These are phyloP conservation scores for Coprinellus aureogranulatus DNA, from an alignment of 768 basidiomycete species.

Conservation along the genomic window DNA sequence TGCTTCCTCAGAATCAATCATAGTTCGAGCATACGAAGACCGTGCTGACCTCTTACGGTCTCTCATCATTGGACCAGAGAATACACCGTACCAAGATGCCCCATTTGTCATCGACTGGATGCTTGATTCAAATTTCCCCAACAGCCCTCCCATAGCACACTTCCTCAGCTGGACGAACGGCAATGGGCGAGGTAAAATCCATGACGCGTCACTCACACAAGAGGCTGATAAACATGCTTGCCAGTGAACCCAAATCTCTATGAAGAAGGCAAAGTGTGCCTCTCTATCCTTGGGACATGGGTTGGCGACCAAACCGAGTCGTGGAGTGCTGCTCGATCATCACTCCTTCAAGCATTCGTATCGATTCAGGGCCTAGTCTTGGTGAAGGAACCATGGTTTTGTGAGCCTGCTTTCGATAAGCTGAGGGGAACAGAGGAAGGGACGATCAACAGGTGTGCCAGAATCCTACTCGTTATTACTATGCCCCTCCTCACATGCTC, in stretches of 20 bases:
- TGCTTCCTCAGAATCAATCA: constrained; percentile 62
- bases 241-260: constrained; percentile 59
- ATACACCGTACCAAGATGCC: constrained; percentile 93
- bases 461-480: background rate
- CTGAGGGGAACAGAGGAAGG: constrained; percentile 88
- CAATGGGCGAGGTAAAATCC: constrained; percentile 86
- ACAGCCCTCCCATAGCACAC: constrained; percentile 80
- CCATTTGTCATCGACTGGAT: constrained; percentile 96
- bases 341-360: constrained; percentile 86
- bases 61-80: constrained; percentile 88
- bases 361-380: constrained; percentile 93
- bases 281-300: constrained; percentile 92
- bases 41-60: constrained; percentile 82
- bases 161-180: constrained; percentile 95
- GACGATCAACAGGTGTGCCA: constrained; percentile 72
- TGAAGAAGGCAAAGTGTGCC: constrained; percentile 92
- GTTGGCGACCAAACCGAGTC: constrained; percentile 83
- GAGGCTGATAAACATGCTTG: too few relatives aligned
- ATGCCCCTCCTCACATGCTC: constrained; percentile 3
- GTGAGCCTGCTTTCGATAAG: constrained; percentile 93
- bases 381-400: constrained; percentile 93
- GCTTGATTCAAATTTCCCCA: constrained; percentile 81
- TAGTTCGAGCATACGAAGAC: constrained; percentile 90
- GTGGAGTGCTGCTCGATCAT: constrained; percentile 83
- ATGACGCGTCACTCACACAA: too few relatives aligned